phyloP scores from a whole-genome alignment of 2,329 filamentous ascomycete genomes.

The Sclerotinia sclerotiorum region DNA sequence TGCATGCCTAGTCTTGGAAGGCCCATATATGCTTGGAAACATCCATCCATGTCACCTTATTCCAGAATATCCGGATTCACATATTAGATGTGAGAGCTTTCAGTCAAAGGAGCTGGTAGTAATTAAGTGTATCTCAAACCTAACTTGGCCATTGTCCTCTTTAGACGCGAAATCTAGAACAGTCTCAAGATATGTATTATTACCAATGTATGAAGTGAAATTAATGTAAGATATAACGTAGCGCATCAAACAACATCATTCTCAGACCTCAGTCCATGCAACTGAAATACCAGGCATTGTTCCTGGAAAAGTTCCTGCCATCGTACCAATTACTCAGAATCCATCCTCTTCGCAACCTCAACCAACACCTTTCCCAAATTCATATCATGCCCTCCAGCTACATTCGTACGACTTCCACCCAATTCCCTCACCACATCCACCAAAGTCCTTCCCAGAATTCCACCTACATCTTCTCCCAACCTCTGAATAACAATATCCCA shows the following conservation, averaged over 20 bases:
- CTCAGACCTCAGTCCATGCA: neutral
- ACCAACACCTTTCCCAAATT: neutral
- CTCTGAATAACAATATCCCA: neutral
- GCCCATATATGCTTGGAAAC: neutral
- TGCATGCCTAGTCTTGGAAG: neutral
- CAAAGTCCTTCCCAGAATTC: neutral
- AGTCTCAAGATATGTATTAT: neutral
- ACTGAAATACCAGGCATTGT: neutral
- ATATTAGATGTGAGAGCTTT: neutral
- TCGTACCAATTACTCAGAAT: neutral
- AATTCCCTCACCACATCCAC: neutral
- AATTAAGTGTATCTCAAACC: neutral
- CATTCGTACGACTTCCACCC: neutral
- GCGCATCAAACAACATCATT: neutral
- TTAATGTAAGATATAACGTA: neutral
- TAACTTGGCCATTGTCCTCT: fast-evolving
- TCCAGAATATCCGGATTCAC: too few species aligned
- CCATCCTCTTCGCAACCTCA: neutral
- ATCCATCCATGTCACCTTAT: neutral
- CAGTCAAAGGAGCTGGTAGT: neutral
- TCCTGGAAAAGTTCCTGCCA: too few species aligned
- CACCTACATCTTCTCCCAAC: neutral
- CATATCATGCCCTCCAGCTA: neutral
- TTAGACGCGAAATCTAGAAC: neutral
- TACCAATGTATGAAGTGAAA: neutral